Conservation (phyloP, 169 alveolate genomes). For the Plasmodium gonderi region DNA sequence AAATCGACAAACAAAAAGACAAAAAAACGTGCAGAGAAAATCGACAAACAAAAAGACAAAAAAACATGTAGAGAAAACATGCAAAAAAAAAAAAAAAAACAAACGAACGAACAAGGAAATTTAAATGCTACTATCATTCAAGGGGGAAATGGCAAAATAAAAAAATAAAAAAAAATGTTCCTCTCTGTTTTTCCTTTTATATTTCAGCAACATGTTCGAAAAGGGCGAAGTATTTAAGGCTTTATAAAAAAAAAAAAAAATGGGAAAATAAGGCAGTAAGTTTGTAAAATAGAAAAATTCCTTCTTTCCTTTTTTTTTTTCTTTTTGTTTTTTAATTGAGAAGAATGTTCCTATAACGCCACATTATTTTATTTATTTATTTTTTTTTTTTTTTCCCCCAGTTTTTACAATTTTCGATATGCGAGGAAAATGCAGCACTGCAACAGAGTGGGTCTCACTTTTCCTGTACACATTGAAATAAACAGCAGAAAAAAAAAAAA, state of each 20-base stretch:
- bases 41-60: too few species aligned
- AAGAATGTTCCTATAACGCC: neutral
- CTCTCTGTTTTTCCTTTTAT: neutral
- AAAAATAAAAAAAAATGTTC: neutral
- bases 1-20: too few species aligned
- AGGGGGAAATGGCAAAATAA: neutral
- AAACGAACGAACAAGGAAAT: neutral
- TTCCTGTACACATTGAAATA: too few species aligned
- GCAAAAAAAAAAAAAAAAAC: too few species aligned
- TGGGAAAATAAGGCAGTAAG: neutral
- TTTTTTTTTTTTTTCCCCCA: neutral
- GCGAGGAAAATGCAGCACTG: neutral
- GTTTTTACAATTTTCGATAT: slow-evolving; percentile 16
- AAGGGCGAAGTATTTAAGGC: neutral
- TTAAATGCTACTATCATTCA: neutral
- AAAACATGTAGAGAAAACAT: too few species aligned
- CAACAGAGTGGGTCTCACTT: neutral
- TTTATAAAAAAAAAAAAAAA: neutral
- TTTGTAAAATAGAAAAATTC: neutral
- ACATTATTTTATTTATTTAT: neutral
- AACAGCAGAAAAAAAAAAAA: too few species aligned
- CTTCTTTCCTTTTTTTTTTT: slow-evolving; percentile 11
- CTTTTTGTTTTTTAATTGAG: neutral
- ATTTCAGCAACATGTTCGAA: neutral
- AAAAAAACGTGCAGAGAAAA: too few species aligned